These are phyloP conservation scores for Backusella macrospora DNA, from an alignment of 192 early-diverging fungal genomes.

Conservation along the genomic window DNA sequence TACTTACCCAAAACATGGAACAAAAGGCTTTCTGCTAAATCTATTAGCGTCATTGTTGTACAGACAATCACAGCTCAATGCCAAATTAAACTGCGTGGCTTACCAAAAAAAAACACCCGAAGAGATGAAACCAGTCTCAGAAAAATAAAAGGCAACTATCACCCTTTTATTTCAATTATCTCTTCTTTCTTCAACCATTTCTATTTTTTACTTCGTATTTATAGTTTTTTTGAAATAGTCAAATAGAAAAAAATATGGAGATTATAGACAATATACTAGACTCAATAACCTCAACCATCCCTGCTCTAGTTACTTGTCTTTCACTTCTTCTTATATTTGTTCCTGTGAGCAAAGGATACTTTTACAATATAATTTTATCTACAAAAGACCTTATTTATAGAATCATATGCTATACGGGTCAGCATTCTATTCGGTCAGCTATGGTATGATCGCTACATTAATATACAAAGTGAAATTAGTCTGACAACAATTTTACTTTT, in stretches of 20 bases:
- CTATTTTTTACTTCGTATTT: neutral
- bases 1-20: neutral
- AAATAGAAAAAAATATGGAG: neutral
- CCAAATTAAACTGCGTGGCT: neutral
- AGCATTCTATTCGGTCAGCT: neutral
- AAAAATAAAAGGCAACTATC: neutral
- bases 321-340: conserved; percentile 9
- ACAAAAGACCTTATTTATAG: neutral
- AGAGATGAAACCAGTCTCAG: conserved; percentile 4
- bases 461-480: neutral
- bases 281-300: neutral
- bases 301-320: neutral
- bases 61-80: neutral
- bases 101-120: neutral
- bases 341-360: neutral
- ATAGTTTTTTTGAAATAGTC: neutral
- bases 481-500: neutral
- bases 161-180: neutral
- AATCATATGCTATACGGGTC: neutral
- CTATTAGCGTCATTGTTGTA: neutral
- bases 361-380: neutral
- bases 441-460: neutral
- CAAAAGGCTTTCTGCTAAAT: neutral
- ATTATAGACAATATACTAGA: neutral
- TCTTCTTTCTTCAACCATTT: neutral